A percentile compares a stretch with the other conserved stretches of the same genome.
phyloP scores from a whole-genome alignment of 345 rosid genomes.

The Psidium guajava region DNA sequence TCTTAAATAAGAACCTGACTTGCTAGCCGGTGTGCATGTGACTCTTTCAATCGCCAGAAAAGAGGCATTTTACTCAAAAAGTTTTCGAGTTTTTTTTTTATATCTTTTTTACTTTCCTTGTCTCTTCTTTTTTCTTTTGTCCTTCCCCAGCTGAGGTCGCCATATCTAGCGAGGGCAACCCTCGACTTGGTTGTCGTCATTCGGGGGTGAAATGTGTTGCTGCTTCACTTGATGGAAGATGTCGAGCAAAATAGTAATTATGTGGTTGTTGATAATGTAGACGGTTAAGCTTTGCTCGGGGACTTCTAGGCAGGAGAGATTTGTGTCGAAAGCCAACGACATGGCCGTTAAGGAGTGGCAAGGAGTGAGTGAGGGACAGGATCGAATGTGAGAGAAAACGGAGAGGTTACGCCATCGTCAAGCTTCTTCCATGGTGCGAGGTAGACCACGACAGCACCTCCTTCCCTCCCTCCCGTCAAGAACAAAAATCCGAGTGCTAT shows the following conservation, averaged over 20 bases:
- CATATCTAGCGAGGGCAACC: neutral
- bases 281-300: neutral
- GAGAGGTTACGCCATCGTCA: neutral
- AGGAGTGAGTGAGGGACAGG: neutral
- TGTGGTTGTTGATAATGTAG: neutral
- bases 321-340: neutral
- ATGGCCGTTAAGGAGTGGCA: neutral
- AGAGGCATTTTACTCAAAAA: too few relatives aligned
- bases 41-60: too few relatives aligned
- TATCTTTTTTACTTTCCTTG: too few relatives aligned
- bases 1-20: too few relatives aligned
- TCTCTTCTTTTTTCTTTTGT: too few relatives aligned
- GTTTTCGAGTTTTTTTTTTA: too few relatives aligned
- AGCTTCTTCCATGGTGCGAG: neutral
- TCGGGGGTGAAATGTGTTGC: neutral
- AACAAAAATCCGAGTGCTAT: neutral
- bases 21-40: too few relatives aligned
- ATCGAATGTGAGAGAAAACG: neutral
- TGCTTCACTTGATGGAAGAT: neutral
- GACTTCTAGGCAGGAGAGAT: neutral
- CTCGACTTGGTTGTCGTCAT: neutral
- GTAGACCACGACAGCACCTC: neutral
- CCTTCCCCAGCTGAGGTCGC: too few relatives aligned
- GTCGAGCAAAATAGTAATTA: neutral
- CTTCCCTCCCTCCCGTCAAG: neutral